phyloP scores from a whole-genome alignment of 768 basidiomycete genomes.

The Trametes sanguinea region DNA sequence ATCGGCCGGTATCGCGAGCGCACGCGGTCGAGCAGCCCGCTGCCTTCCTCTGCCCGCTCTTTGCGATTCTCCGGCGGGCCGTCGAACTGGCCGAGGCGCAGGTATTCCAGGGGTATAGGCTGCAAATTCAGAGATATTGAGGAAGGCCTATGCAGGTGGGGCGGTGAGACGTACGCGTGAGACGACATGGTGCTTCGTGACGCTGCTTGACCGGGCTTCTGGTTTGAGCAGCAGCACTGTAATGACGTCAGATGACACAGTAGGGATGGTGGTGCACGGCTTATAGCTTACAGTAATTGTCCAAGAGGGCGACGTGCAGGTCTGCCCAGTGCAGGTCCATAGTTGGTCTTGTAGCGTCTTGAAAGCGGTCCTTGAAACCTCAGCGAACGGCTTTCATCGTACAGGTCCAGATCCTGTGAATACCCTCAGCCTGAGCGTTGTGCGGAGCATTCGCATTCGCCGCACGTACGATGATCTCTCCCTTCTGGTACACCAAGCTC shows the following conservation, averaged over 20 bases:
- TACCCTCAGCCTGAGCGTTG: neutral
- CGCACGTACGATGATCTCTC: slow-evolving; percentile 76
- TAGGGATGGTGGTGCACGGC: too few species aligned
- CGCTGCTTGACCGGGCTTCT: slow-evolving; percentile 52
- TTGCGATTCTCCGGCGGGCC: slow-evolving; percentile 61
- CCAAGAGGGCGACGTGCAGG: slow-evolving; percentile 64
- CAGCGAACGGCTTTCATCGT: slow-evolving; percentile 72
- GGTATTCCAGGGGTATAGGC: slow-evolving; percentile 80
- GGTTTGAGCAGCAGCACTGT: slow-evolving; percentile 68
- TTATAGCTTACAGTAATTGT: slow-evolving; percentile 62
- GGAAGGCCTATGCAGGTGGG: neutral
- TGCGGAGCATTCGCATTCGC: neutral
- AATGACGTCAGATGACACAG: slow-evolving; percentile 27
- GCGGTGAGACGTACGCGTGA: slow-evolving; percentile 56
- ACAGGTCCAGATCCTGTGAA: slow-evolving; percentile 77
- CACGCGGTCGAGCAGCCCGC: slow-evolving; percentile 53
- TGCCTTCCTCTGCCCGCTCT: slow-evolving; percentile 59
- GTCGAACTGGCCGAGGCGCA: slow-evolving; percentile 70
- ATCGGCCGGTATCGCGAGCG: slow-evolving; percentile 54
- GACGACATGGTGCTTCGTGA: slow-evolving; percentile 53
- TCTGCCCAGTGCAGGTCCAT: slow-evolving; percentile 63
- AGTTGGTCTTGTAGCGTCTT: slow-evolving; percentile 62
- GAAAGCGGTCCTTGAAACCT: slow-evolving; percentile 66
- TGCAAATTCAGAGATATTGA: slow-evolving; percentile 30
- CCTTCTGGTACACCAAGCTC: slow-evolving; percentile 69